phyloP scores from a whole-genome alignment of 768 basidiomycete species.

The Hericium erinaceus region DNA sequence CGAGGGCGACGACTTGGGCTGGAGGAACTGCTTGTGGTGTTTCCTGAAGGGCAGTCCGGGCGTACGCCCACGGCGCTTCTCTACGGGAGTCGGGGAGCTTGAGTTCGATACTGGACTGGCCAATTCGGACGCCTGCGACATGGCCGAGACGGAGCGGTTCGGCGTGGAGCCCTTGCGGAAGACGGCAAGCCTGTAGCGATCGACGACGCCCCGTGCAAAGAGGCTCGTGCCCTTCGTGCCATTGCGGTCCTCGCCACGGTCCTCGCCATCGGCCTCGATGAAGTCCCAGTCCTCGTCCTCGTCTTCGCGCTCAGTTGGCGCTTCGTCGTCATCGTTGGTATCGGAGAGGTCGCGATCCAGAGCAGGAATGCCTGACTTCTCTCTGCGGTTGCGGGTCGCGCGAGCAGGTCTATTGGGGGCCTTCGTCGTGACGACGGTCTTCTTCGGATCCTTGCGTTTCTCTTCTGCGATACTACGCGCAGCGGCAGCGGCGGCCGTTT shows the following conservation, averaged over 20 bases:
- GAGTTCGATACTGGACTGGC: constrained; percentile 26
- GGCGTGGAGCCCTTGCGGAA: constrained; percentile 79
- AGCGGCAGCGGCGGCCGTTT: constrained; percentile 8
- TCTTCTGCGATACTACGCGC: constrained; percentile 3
- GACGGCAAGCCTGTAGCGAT: constrained; percentile 76
- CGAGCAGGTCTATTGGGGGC: constrained; percentile 15
- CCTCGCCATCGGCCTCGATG: constrained; percentile 72
- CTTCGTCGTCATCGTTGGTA: constrained; percentile 34
- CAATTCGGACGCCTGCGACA: constrained; percentile 46
- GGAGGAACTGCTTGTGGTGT: constrained; percentile 62
- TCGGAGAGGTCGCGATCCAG: constrained; percentile 66
- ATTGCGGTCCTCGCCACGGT: constrained; percentile 44
- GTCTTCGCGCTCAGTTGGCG: constrained; percentile 38
- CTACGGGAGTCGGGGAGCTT: constrained; percentile 37
- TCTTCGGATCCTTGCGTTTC: constrained; percentile 11
- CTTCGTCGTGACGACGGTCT: constrained; percentile 1
- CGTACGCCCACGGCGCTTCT: constrained; percentile 60
- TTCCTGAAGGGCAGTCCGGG: constrained; percentile 66
- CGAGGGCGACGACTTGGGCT: constrained; percentile 59
- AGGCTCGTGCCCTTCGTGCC: constrained; percentile 72
- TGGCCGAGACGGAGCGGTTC: constrained; percentile 42
- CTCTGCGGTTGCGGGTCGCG: constrained; percentile 41
- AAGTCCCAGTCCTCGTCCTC: constrained; percentile 92
- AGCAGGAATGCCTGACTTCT: constrained; percentile 78
- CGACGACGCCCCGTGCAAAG: constrained; percentile 87